These are phyloP conservation scores for Aspergillus udagawae DNA, from an alignment of 2,329 filamentous ascomycete genomes.

Conservation along the genomic window DNA sequence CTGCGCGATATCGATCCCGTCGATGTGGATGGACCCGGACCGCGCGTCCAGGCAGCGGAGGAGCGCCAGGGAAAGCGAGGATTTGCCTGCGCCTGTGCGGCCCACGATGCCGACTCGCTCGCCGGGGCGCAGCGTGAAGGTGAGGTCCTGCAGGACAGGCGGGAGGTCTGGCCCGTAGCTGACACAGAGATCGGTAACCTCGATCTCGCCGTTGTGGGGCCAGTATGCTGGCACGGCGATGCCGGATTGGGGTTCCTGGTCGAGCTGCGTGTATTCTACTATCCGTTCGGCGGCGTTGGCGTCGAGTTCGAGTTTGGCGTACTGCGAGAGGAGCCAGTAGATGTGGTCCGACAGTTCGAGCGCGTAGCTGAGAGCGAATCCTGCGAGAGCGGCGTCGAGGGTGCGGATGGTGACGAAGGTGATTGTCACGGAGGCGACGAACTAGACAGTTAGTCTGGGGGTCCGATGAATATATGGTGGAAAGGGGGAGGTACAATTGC, in stretches of 20 bases:
- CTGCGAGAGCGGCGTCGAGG: slow-evolving; percentile 67
- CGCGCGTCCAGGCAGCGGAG: slow-evolving; percentile 72
- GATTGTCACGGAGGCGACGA: no score
- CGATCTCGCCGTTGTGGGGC: slow-evolving; percentile 68
- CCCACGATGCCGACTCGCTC: slow-evolving; percentile 74
- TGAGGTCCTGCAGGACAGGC: slow-evolving; percentile 65
- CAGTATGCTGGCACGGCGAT: slow-evolving; percentile 62
- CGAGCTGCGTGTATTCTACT: slow-evolving; percentile 67
- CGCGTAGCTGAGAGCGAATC: slow-evolving; percentile 67
- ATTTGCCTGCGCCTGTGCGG: slow-evolving; percentile 74
- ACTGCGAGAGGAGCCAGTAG: neutral
- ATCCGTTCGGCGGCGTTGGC: slow-evolving; percentile 76
- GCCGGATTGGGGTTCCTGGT: slow-evolving; percentile 64
- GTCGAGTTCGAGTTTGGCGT: slow-evolving; percentile 60
- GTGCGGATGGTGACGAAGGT: slow-evolving; percentile 27
- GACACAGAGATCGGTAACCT: slow-evolving; percentile 68
- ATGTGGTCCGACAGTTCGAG: neutral
- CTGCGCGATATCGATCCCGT: slow-evolving; percentile 69
- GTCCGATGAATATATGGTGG: slow-evolving; percentile 55
- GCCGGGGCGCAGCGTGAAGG: slow-evolving; percentile 62
- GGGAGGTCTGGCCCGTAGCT: slow-evolving; percentile 66
- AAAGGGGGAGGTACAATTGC: slow-evolving; percentile 26
- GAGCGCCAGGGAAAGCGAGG: slow-evolving; percentile 67
- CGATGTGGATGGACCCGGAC: slow-evolving; percentile 64
- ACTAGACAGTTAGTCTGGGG: slow-evolving; percentile 52